Evolutionary conservation across 371 early-diverging fungal genomes (phyloP), one percentile per base, ranked within the genome.

Genomic region (Apophysomyces variabilis): DNA sequence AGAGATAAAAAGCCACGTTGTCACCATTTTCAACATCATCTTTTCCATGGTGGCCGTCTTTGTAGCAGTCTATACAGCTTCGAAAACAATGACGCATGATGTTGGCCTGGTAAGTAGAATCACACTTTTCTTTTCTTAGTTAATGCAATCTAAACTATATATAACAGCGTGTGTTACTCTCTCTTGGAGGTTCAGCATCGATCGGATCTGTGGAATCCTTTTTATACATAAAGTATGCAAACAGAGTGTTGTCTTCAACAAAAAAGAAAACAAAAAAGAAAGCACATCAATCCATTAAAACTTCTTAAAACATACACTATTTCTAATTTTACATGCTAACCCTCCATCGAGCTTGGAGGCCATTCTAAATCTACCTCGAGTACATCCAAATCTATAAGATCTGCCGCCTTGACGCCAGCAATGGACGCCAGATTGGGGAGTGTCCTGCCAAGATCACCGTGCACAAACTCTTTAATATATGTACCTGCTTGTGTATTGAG

Each of bases 401-500:
- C 93, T 7, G 95, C 96, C 16, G 81, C 84, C 45, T 76, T 64
- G 56, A 83, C 77, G 44, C 81, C 84, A 38, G 92, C 74, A 46
- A 97, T 71, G 11, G 83, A 80, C 9, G 87, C 85, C 37, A 98
- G 69, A 60, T 89, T 93, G 32, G 99, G 99, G 13, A 65, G 66
- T 5, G 99, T 98, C 43, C 99, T 83, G 3, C 98, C 98, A 11
- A 93, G 76, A 79, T 99, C 99, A 12, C 98, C 95, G 69, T 96
- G 97, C 2, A 98, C 92, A 87, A 98, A 99, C 81, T 99, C 99
- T 72, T 99, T 99, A 65, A 99, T 96, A 68, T 99, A 99, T 0
- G 98, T 93, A 9, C 99, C 99, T 4, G 99, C 98, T 66, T 90
- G 90, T 0, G 97, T 93, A 64, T 85, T 85, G 74, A 98, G 65